Base-by-base conservation (phyloP, 257 asterid genomes). In the Thymus mandschuricus region DNA sequence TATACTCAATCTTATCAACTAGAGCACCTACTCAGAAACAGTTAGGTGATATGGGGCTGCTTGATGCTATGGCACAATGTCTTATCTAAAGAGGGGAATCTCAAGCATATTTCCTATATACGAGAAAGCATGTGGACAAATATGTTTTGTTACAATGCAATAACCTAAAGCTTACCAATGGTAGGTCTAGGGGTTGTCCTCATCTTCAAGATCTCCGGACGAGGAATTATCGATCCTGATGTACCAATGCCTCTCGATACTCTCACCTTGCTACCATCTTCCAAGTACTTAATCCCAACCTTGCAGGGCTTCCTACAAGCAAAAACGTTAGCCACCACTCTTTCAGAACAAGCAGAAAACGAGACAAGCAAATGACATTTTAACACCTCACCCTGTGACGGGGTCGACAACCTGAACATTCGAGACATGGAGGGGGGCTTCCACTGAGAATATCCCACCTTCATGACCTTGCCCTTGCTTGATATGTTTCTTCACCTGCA, bases 391-490 rank as follows among this genome's bases (percentile, higher is more conserved):
- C 97, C 96, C 96, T 40, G 96, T 89, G 35, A 87, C 91, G 48
- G 97, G 98, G 86, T 94, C 96, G n/a, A 94, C 4, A 58, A 88
- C 89, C 81, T 91, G 96, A 76, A 94, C 93, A 80, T 94, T 94
- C 5, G 98, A 91, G 72, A 84, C 97, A 46, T 94, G 99, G 58
- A 94, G 88, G 30, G 99, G 97, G 60, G 99, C 98, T 86, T 94
- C 99, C 1, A 94, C 93, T 3, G 98, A 71, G 73, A 94, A 94
- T 80, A 94, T 89, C 66, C 99, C 99, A 51, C 99, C 99, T 81
- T 88, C 97, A 58, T 94, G 95, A 1, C 99, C 99, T 82, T 94
- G 98, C 43, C 97, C 96, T 79, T 91, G 99, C 83, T 91, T 94
- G 72, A 94, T 88, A 85, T 91, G 98, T 76, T 95, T 95, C 86